phyloP scores from a whole-genome alignment of 2,329 filamentous ascomycete genomes.

The Colletotrichum viniferum region DNA sequence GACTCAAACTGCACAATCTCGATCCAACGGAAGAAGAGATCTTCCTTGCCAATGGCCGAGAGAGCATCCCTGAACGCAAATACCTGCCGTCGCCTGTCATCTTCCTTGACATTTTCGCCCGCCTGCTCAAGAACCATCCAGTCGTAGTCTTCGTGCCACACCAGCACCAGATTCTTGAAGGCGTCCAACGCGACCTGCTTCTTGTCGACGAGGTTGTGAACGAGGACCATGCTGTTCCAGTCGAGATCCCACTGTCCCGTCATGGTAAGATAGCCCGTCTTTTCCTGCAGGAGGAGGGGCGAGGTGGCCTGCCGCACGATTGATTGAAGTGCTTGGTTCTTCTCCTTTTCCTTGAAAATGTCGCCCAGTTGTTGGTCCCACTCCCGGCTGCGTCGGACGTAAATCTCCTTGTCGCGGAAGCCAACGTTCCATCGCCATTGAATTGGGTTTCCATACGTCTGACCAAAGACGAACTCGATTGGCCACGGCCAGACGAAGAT shows the following conservation, averaged over 20 bases:
- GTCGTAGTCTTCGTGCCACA: constrained; percentile 70
- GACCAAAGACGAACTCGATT: constrained; percentile 70
- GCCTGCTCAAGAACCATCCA: constrained; percentile 72
- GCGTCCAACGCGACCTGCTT: constrained; percentile 66
- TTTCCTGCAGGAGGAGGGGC: constrained; percentile 68
- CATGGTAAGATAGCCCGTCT: constrained; percentile 89
- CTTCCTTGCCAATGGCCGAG: constrained; percentile 79
- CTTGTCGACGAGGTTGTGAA: constrained; percentile 71
- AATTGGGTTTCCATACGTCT: constrained; percentile 63
- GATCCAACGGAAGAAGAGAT: constrained; percentile 90
- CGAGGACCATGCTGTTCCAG: constrained; percentile 79
- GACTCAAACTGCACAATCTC: constrained; percentile 91
- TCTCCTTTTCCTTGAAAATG: constrained; percentile 54
- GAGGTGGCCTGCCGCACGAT: constrained; percentile 73
- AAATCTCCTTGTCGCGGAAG: constrained; percentile 80
- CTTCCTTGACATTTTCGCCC: constrained; percentile 54
- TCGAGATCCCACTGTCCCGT: constrained; percentile 87
- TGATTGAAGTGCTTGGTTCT: constrained; percentile 62
- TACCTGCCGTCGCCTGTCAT: constrained; percentile 74
- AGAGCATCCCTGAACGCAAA: constrained; percentile 81
- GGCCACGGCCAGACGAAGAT: constrained; percentile 77
- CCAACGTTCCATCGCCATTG: constrained; percentile 77
- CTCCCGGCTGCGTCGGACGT: constrained; percentile 76
- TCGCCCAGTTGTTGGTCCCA: constrained; percentile 70
- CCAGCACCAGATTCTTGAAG: constrained; percentile 72